Conservation (phyloP, 495 filamentous ascomycete species). For the Aspergillus ellipticus region DNA sequence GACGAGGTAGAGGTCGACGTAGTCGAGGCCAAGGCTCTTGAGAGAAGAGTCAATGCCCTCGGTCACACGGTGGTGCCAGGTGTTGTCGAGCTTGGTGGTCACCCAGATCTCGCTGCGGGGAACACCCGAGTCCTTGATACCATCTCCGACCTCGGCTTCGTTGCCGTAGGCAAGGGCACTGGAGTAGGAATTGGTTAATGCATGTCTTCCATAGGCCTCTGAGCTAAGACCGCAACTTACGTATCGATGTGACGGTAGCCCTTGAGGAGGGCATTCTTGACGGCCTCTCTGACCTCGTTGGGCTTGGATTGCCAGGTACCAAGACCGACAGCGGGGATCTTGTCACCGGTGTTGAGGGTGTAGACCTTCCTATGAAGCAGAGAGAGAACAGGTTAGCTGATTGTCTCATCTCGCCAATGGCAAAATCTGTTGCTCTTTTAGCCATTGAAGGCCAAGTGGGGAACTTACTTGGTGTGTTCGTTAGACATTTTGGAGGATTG, state of each 20-base stretch:
- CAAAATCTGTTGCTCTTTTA: background rate
- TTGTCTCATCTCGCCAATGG: background rate
- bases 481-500: slow-evolving; percentile 36
- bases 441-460: background rate
- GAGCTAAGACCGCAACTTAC: slow-evolving; percentile 21
- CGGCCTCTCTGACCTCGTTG: slow-evolving; percentile 64
- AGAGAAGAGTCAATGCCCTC: slow-evolving; percentile 69
- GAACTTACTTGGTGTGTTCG: slow-evolving; percentile 40
- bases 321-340: slow-evolving; percentile 77
- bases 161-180: slow-evolving; percentile 82
- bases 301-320: slow-evolving; percentile 77
- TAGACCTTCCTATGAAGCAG: slow-evolving; percentile 50
- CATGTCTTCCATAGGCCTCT: background rate
- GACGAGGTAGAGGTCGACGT: slow-evolving; percentile 82
- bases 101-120: slow-evolving; percentile 79
- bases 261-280: slow-evolving; percentile 67
- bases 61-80: slow-evolving; percentile 67
- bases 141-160: slow-evolving; percentile 76
- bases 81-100: slow-evolving; percentile 85
- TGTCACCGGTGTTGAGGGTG: slow-evolving; percentile 74
- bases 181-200: background rate
- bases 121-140: slow-evolving; percentile 74
- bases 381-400: background rate
- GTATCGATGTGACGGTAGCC: slow-evolving; percentile 74
- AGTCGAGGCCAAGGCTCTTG: slow-evolving; percentile 65